Evolutionary conservation across 169 alveolate species (phyloP).

Genomic region (Sarcocystis neurona): DNA sequence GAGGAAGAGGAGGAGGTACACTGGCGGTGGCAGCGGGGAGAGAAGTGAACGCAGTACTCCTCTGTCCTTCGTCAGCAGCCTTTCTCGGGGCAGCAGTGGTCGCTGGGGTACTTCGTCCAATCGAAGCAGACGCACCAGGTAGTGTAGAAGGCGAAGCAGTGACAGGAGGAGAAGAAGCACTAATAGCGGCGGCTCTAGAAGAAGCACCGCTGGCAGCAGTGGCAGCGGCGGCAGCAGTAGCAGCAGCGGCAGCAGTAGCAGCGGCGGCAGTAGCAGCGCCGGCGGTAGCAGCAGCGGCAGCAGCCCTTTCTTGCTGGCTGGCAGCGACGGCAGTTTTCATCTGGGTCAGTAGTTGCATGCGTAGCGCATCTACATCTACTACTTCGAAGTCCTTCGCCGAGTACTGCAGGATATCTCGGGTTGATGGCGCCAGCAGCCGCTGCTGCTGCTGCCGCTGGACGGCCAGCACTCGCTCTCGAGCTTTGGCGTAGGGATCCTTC

Average conservation of each 20-base stretch:
- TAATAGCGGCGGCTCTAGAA: no score
- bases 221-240: not conserved
- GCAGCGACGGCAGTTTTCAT: constrained; percentile 11
- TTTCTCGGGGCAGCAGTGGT: no score
- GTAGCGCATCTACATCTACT: constrained; percentile 43
- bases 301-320: constrained; percentile 8
- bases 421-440: constrained; percentile 29
- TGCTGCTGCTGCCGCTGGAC: not conserved
- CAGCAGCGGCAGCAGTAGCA: not conserved
- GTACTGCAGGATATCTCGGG: constrained; percentile 43
- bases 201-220: not conserved
- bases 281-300: constrained; percentile 36
- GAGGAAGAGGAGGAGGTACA: no score
- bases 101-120: no score
- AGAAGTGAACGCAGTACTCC: no score
- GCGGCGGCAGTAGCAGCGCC: constrained; percentile 14
- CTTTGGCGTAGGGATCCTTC: not conserved
- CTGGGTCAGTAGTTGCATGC: constrained; percentile 25
- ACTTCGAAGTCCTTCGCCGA: constrained; percentile 58
- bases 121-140: no score
- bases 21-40: no score
- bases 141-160: no score
- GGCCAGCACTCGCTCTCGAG: not conserved
- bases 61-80: no score
- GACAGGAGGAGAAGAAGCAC: no score